Percentiles rank a stretch among this genome's conserved stretches.
Conservation (phyloP, 495 filamentous ascomycete genomes). For the Tetracladium marchalianum region DNA sequence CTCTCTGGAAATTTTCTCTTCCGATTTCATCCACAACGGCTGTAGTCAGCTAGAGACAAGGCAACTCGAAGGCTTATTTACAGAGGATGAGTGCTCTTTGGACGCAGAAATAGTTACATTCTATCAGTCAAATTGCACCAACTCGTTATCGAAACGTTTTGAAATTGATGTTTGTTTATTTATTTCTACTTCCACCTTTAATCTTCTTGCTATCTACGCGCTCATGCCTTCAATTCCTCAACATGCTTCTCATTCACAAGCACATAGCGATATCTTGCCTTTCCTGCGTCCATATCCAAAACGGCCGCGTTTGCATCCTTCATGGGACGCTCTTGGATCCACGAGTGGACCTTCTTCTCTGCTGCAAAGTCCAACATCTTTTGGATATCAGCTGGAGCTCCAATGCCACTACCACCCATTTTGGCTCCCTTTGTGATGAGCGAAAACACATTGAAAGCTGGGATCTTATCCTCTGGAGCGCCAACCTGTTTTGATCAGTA, state of each 20-base stretch:
- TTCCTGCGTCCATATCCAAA: slow-evolving; percentile 56
- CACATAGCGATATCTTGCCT: slow-evolving; percentile 67
- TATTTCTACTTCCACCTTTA: not conserved
- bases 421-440: slow-evolving; percentile 64
- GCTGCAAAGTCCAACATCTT: slow-evolving; percentile 74
- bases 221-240: slow-evolving; percentile 6
- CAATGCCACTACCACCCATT: slow-evolving; percentile 67
- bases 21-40: too few relatives aligned
- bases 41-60: too few relatives aligned
- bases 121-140: not conserved
- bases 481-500: slow-evolving; percentile 43
- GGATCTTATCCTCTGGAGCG: slow-evolving; percentile 52
- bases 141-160: not conserved
- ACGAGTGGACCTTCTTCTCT: slow-evolving; percentile 63
- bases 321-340: slow-evolving; percentile 63
- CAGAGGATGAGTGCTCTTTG: too few relatives aligned
- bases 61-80: too few relatives aligned
- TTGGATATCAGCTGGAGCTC: slow-evolving; percentile 60
- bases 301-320: slow-evolving; percentile 62
- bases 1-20: too few relatives aligned
- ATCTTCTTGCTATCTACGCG: not conserved
- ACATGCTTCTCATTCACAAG: slow-evolving; percentile 49
- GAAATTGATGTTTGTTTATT: not conserved
- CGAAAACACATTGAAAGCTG: slow-evolving; percentile 51
- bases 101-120: too few relatives aligned